These are phyloP conservation scores for Dovyalis caffra DNA, from an alignment of 345 rosid genomes.

Conservation along the genomic window DNA sequence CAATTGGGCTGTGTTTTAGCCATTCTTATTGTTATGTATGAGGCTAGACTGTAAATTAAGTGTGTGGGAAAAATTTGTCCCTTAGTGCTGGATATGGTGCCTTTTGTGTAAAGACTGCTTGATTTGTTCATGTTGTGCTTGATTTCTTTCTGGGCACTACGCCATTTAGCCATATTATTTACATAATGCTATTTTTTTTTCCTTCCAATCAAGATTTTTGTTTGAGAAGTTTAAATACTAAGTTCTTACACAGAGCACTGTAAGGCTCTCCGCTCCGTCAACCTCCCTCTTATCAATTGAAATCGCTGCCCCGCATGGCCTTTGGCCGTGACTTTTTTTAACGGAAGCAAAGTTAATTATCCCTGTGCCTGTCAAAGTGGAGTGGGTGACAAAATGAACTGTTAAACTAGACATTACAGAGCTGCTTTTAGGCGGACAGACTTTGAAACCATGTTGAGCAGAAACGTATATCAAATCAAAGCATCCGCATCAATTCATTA, in stretches of 20 bases:
- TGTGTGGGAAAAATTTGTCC: slow-evolving; percentile 23
- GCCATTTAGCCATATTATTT: neutral
- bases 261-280: too few relatives aligned
- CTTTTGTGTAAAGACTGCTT: slow-evolving; percentile 13
- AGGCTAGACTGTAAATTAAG: slow-evolving; percentile 42
- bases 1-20: slow-evolving; percentile 18
- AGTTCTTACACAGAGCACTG: neutral
- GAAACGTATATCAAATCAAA: neutral
- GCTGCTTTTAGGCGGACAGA: neutral
- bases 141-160: slow-evolving; percentile 9
- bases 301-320: too few relatives aligned
- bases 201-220: neutral
- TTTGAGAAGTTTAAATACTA: neutral
- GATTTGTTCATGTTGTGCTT: slow-evolving; percentile 14
- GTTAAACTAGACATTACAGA: neutral
- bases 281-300: too few relatives aligned
- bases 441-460: neutral
- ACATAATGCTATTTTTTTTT: neutral
- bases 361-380: neutral
- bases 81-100: slow-evolving; percentile 13
- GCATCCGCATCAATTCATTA: neutral
- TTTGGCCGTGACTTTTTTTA: too few relatives aligned
- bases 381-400: neutral
- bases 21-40: slow-evolving; percentile 15
- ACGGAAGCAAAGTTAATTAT: too few relatives aligned